These are phyloP conservation scores for Cladosporium sp. DNA, from an alignment of 2,329 filamentous ascomycete species.

Conservation along the genomic window DNA sequence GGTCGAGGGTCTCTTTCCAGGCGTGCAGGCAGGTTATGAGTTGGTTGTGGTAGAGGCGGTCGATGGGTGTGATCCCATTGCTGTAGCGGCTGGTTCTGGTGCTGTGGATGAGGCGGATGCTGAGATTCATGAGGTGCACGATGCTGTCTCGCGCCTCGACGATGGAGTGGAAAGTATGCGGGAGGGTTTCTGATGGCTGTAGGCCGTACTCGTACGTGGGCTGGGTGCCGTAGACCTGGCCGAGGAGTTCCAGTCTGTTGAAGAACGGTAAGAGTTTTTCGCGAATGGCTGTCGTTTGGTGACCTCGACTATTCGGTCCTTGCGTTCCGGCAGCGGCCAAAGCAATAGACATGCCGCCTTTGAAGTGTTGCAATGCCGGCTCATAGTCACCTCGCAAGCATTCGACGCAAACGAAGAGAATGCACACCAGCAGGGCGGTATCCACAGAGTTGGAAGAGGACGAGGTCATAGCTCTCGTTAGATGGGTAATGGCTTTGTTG, in stretches of 20 bases:
- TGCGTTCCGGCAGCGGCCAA: slow-evolving; percentile 3
- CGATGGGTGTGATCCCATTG: slow-evolving; percentile 15
- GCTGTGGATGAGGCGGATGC: slow-evolving; percentile 23
- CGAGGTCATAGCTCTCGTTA: slow-evolving; percentile 22
- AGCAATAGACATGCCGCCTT: slow-evolving; percentile 27
- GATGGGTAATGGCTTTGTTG: slow-evolving; percentile 27
- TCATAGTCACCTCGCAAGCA: slow-evolving; percentile 28
- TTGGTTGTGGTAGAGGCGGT: slow-evolving; percentile 17
- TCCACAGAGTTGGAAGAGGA: slow-evolving; percentile 19
- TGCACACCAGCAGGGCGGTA: slow-evolving; percentile 29
- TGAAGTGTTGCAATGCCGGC: slow-evolving; percentile 28
- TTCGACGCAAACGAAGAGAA: slow-evolving; percentile 33
- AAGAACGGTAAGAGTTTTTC: slow-evolving; percentile 25
- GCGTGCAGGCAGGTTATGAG: not conserved
- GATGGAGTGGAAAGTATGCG: slow-evolving; percentile 18
- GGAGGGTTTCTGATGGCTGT: slow-evolving; percentile 16
- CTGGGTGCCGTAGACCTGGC: slow-evolving; percentile 22
- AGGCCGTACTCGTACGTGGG: slow-evolving; percentile 11
- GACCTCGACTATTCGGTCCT: not conserved
- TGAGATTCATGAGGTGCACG: slow-evolving; percentile 25
- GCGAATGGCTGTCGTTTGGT: slow-evolving; percentile 14
- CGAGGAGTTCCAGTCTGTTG: slow-evolving; percentile 25
- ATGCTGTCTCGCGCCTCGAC: slow-evolving; percentile 25
- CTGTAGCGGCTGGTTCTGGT: slow-evolving; percentile 21
- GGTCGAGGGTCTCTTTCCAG: slow-evolving; percentile 21